phyloP scores from a whole-genome alignment of 2,329 filamentous ascomycete species.

The Lasiodiplodia sp. region DNA sequence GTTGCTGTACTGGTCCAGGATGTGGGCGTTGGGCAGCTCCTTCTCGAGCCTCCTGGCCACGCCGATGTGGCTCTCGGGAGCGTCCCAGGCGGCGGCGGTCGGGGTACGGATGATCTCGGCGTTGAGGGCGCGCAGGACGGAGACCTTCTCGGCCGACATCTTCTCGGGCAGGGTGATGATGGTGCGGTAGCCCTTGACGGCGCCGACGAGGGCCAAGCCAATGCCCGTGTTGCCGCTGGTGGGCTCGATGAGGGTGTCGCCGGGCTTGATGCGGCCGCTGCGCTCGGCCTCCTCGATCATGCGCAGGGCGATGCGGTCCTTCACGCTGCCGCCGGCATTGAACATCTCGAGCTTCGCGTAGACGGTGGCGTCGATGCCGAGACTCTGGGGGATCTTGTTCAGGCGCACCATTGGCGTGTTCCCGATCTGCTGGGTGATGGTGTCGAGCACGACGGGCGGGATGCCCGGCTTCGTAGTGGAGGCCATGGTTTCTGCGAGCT shows the following conservation, averaged over 20 bases:
- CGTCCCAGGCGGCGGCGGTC: conserved; percentile 93
- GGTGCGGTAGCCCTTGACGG: conserved; percentile 96
- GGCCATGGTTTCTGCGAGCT: conserved; percentile 48
- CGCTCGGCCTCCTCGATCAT: conserved; percentile 98
- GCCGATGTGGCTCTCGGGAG: conserved; percentile 95
- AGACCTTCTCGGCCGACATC: conserved; percentile 98
- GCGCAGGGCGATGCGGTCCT: conserved; percentile 92
- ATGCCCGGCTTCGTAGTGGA: conserved; percentile 57
- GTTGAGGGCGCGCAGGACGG: conserved; percentile 89
- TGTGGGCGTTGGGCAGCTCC: conserved; percentile 96
- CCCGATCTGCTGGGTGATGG: conserved; percentile 87
- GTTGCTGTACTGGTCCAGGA: conserved; percentile 96
- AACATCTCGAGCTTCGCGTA: conserved; percentile 93
- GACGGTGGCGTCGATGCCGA: conserved; percentile 87
- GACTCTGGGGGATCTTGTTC: conserved; percentile 89
- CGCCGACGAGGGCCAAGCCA: conserved; percentile 89
- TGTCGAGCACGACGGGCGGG: conserved; percentile 66
- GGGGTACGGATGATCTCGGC: conserved; percentile 98
- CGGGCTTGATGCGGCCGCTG: conserved; percentile 91
- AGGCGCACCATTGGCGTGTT: conserved; percentile 94
- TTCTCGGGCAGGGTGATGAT: conserved; percentile 99
- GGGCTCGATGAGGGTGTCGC: conserved; percentile 96
- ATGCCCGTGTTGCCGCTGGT: conserved; percentile 99
- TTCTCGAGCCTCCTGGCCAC: conserved; percentile 89
- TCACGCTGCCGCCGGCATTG: conserved; percentile 92